Evolutionary conservation across 2,329 filamentous ascomycete species (phyloP), one percentile per base, ranked within the genome.

Genomic region (Biscogniauxia marginata): DNA sequence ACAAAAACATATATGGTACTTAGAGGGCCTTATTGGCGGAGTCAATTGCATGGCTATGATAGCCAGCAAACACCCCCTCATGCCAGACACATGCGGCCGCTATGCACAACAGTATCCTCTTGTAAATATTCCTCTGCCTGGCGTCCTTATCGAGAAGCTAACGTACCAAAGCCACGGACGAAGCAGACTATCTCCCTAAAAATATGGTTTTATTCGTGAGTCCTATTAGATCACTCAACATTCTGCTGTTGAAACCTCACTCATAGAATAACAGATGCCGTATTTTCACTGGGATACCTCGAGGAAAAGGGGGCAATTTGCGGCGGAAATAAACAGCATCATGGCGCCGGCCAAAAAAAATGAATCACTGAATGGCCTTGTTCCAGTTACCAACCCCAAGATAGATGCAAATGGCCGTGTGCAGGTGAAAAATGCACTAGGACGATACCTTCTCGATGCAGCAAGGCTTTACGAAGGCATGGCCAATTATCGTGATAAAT

Each of bases 241-340:
- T 39, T 25, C n/a, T 39, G 30, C 1, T 8, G 11, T 39, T 39
- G 3, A 16, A 7, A 22, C 8, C 46, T 54, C 23, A 56, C 25
- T 21, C 45, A 16, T 9, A 19, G 24, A 9, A 2, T 39, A 0
- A n/a, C 19, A 76, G 73, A 73, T 75, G 69, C 73, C 74, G 1
- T 76, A 71, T 45, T 67, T 77, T 1, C 74, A 77, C 21, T 77
- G 74, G 74, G 75, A 77, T 30, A 74, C 70, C 0, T 72, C 74
- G 8, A 63, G 67, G 1, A 71, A 65, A 46, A 67, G 69, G 4
- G 62, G 67, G 0, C 63, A 62, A 5, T 66, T 73, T 13, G 63
- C 70, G 0, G 55, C 49, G 0, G 59, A 69, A 20, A 73, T 75
- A 8, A 60, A 53, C 4, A 56, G 52, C 11, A 63, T 54, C 13